Evolutionary conservation across 768 basidiomycete genomes (phyloP), one percentile per base, ranked within the genome.

Genomic region (Mycena rebaudengoi): DNA sequence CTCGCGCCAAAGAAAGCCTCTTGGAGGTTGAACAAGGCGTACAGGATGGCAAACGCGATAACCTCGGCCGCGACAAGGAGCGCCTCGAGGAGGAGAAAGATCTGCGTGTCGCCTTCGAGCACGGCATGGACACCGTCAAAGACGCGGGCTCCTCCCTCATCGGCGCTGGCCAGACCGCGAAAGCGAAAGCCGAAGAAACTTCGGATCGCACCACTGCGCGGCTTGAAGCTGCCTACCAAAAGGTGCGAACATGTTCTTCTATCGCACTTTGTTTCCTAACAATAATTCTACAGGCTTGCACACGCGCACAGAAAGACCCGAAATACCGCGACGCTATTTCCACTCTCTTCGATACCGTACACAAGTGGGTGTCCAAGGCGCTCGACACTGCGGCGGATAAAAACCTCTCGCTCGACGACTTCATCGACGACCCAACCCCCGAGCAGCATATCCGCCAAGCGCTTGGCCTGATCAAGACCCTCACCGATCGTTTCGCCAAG

Each of bases 61-160:
- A 80, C 23, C 69, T 87, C 0, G 90, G 91, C 0, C 74, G 88
- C 41, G 84, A 83, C 66, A 81, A 81, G 73, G 71, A 83, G 66
- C 76, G 83, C 0, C 69, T 83, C 0, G 82, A 88, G 62, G 79
- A 83, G 54, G 80, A 84, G 57, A 64, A 78, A 7, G 88, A 90
- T 29, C 61, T 79, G 4, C 85, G 84, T 70, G 81, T 80, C 7
- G 79, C 81, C 26, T 92, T 89, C 71, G 88, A 91, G 74, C 85
- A 85, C 65, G 82, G 87, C 0, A 88, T 92, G 86, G 91, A 91
- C 29, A 83, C 82, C 0, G 78, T 85, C 11, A 91, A 89, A 71
- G 82, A 76, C 12, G 80, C 78, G 0, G 91, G 91, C 8, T 84
- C 83, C 0, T 78, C 78, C 30, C 83, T 81, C 8, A 91, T 92